Base-by-base conservation (phyloP, 1,139 yeast species). In the Kluyveromyces sp. region DNA sequence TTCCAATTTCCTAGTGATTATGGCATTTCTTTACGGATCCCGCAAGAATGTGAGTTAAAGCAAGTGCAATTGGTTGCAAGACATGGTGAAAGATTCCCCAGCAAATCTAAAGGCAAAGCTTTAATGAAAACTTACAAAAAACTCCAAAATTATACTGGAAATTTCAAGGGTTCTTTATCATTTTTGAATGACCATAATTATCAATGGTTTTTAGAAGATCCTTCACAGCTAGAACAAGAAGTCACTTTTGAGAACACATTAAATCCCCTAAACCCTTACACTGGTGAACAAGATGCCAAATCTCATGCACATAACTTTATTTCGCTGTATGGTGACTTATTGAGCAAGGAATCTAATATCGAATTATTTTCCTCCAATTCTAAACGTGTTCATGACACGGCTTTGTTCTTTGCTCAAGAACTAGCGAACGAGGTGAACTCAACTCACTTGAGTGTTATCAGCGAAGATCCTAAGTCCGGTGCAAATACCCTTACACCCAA, bases 51-150 rank as follows among this genome's bases (percentile, higher is more conserved):
- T 58, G 61, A 67, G 7, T 70, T 82, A 41, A 81, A 79, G 51
- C 89, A 81, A 61, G 85, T 82, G 7, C 81, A 79, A 53, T 64
- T 79, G 50, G 66, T 78, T 45, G 71, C 75, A 49, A 75, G 94
- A 61, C 92, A 84, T 57, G 92, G 92, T 26, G 90, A 82, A 59
- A 69, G 92, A 56, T 84, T 72, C 60, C 88, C 88, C 33, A 66
- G 71, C 3, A 57, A 58, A 7, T 52, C 58, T 32, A 56, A 60
- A n/a, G 75, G 73, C 37, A 50, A 45, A 4, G 39, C 42, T 2
- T 36, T 57, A 25, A 37, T 44, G 31, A 26, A 35, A 2, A 39
- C 57, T 4, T 57, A 51, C 43, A 43, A 53, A 32, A 66, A 63
- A 48, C 41, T 70, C 31, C 48, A 51, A 36, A 57, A 59, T 48